Conservation (phyloP, 2,329 filamentous ascomycete species). For the Botrytis byssoidea region DNA sequence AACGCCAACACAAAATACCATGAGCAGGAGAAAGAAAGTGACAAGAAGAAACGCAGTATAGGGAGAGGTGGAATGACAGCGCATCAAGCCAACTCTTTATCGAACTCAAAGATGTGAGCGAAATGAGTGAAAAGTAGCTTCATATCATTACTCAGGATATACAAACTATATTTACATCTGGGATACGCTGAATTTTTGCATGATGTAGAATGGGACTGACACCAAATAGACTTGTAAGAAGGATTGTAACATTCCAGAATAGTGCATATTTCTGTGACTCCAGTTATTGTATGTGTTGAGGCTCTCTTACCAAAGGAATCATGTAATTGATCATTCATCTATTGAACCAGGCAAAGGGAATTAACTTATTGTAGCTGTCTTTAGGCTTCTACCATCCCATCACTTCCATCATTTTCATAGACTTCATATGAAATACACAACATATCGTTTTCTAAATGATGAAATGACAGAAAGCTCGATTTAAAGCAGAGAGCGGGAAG, state of each 20-base stretch:
- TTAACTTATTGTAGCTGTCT: not conserved
- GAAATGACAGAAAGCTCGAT: not conserved
- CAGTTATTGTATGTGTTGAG: not conserved
- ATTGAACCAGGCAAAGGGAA: not conserved
- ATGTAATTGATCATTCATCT: not conserved
- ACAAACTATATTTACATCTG: not conserved
- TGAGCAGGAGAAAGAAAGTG: not conserved
- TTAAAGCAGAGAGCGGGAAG: not conserved
- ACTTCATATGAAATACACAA: too few relatives aligned
- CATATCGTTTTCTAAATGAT: not conserved
- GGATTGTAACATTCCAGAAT: not conserved
- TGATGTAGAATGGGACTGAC: too few relatives aligned
- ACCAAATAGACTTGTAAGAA: not conserved
- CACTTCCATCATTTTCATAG: not conserved
- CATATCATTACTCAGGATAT: not conserved
- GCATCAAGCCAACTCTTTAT: not conserved
- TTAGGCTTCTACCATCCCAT: too few relatives aligned
- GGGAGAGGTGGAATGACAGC: not conserved
- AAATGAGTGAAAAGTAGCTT: not conserved
- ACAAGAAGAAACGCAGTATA: not conserved
- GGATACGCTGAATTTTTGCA: not conserved
- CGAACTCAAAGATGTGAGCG: not conserved
- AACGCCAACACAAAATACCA: not conserved
- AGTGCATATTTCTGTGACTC: not conserved
- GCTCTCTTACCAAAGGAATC: fast-evolving